Base-by-base conservation (phyloP, 2,329 filamentous ascomycete species). In the Nannizzia gypsea region DNA sequence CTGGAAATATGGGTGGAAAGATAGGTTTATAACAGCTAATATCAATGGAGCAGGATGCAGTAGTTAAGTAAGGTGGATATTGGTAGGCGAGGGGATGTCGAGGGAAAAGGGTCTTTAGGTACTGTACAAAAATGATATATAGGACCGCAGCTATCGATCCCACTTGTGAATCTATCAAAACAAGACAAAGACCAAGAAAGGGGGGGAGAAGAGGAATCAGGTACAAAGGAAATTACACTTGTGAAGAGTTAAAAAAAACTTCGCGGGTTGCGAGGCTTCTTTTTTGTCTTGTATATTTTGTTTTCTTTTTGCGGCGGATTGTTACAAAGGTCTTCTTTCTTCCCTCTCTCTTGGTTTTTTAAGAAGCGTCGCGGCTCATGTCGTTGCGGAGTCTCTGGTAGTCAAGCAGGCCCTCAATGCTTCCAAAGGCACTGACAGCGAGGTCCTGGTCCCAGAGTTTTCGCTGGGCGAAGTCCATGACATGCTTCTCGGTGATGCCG, bases 381-480 rank as follows among this genome's bases (percentile, higher is more conserved):
- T 93, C 90, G 75, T 83, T 85, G 74, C 90, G 82, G 67, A 78
- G 74, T 63, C 75, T 71, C 66, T 75, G 69, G 70, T 76, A 76
- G 69, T 76, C 81, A 64, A 85, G 73, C 66, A 86, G 74, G 73
- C 85, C 92, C 83, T 97, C 93, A 71, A 97, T 90, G 78, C 84
- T 86, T 67, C 93, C 93, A 66, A 97, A 89, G 36, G 92, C 93
- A 73, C 86, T 91, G 74, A 99, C 83, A 70, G 93, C 93, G 69
- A 99, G 81, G 74, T 99, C 93, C 78, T 92, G 88, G 78, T 99
- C 93, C 93, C 93, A 99, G 63, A 99, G 80, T 80, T 93, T 96
- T 77, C 85, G 85, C 81, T 89, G 87, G 70, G 92, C 92, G 73
- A 97, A 99, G 70, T 88, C 85, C 89, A 96, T 96, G 66, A 99